A percentile compares a stretch with the other conserved stretches of the same genome.
These are phyloP conservation scores for Fraxinus baroniana DNA, from an alignment of 305 asterid genomes.

Conservation along the genomic window DNA sequence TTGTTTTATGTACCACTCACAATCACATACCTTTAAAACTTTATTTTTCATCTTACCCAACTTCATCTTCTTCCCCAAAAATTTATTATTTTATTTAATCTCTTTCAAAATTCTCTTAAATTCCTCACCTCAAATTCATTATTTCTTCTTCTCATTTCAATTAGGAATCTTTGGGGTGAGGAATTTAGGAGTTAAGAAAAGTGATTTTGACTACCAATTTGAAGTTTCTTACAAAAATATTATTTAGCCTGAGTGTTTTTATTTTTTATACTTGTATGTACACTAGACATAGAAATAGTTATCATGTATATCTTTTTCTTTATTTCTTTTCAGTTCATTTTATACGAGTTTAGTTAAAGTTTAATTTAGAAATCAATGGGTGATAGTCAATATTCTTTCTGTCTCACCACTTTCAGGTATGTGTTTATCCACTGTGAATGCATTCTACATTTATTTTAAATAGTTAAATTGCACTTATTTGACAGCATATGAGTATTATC, in stretches of 20 bases:
- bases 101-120: too few relatives aligned
- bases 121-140: too few relatives aligned
- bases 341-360: constrained; percentile 14
- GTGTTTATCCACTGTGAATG: neutral
- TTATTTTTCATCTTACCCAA: too few relatives aligned
- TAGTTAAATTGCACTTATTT: neutral
- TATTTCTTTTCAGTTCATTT: neutral
- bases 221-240: neutral
- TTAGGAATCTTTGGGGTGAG: too few relatives aligned
- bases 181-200: too few relatives aligned
- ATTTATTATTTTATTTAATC: too few relatives aligned
- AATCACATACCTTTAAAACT: too few relatives aligned
- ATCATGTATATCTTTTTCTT: neutral
- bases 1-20: too few relatives aligned
- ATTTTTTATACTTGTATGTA: neutral
- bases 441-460: constrained; percentile 2
- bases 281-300: neutral
- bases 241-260: neutral
- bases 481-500: neutral
- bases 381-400: constrained; percentile 91
- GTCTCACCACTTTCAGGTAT: constrained; percentile 94
- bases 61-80: too few relatives aligned
- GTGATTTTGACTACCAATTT: too few relatives aligned
- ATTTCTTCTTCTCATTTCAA: too few relatives aligned
- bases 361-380: constrained; percentile 48